phyloP scores from a whole-genome alignment of 176 grass and related monocot genomes.

The Chrysopogon serrulatus region DNA sequence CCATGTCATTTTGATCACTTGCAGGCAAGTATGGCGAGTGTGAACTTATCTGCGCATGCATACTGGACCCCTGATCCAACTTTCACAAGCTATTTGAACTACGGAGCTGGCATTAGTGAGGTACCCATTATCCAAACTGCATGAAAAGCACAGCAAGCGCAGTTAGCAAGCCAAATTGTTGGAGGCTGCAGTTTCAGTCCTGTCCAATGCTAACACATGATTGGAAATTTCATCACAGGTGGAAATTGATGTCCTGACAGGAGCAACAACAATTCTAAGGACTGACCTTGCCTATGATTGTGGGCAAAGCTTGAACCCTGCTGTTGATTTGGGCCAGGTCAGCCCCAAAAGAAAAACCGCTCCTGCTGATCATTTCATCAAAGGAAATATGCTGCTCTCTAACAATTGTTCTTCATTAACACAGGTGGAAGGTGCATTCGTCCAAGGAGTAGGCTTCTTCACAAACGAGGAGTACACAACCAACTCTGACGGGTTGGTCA shows the following conservation, averaged over 20 bases:
- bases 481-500: slow-evolving; percentile 66
- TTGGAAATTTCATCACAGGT: slow-evolving; percentile 40
- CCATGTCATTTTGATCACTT: background rate
- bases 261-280: slow-evolving; percentile 72
- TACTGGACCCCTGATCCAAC: slow-evolving; percentile 55
- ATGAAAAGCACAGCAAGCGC: background rate
- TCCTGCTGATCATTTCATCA: background rate
- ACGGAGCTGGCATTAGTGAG: slow-evolving; percentile 70
- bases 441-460: slow-evolving; percentile 85
- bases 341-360: background rate
- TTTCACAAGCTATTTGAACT: slow-evolving; percentile 58
- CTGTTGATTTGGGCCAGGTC: slow-evolving; percentile 86
- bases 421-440: slow-evolving; percentile 65
- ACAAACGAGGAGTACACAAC: slow-evolving; percentile 61
- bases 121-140: slow-evolving; percentile 21
- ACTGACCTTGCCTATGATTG: slow-evolving; percentile 75
- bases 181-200: background rate
- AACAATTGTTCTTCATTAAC: background rate
- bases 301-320: slow-evolving; percentile 80
- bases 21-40: slow-evolving; percentile 46
- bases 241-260: slow-evolving; percentile 70
- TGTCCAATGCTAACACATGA: background rate
- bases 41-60: slow-evolving; percentile 58
- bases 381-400: background rate
- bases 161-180: background rate